These are phyloP conservation scores for Lasiosphaeria miniovina DNA, from an alignment of 495 filamentous ascomycete species.

Conservation along the genomic window DNA sequence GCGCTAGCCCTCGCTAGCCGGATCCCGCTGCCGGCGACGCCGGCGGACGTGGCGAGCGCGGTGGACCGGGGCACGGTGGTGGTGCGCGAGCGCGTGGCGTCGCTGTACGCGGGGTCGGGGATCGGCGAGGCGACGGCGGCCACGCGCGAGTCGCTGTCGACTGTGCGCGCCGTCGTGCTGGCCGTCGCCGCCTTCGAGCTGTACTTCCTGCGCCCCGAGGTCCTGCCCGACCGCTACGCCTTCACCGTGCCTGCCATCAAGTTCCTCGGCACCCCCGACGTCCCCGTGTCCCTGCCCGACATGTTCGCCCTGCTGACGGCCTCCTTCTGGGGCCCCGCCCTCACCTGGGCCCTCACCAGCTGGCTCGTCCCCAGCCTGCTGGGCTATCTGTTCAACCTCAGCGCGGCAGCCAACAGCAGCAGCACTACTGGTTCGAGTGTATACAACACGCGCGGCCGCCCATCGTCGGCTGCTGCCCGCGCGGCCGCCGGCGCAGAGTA, in stretches of 20 bases:
- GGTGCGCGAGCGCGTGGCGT: conserved; percentile 52
- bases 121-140: conserved; percentile 55
- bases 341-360: conserved; percentile 73
- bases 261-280: conserved; percentile 46
- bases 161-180: conserved; percentile 64
- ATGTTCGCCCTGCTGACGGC: conserved; percentile 73
- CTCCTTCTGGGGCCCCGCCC: conserved; percentile 78
- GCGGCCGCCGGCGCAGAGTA: conserved; percentile 31
- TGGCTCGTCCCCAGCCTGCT: conserved; percentile 63
- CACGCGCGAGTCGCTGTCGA: conserved; percentile 64
- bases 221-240: conserved; percentile 66
- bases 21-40: conserved; percentile 74
- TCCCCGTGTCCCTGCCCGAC: conserved; percentile 68
- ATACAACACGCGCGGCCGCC: conserved; percentile 24
- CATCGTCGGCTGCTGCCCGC: conserved; percentile 10
- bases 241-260: conserved; percentile 64
- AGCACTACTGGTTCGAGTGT: not conserved
- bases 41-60: conserved; percentile 75
- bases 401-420: conserved; percentile 31
- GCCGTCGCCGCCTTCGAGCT: conserved; percentile 62
- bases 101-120: conserved; percentile 48
- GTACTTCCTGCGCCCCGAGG: conserved; percentile 54
- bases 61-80: conserved; percentile 72
- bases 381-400: conserved; percentile 88
- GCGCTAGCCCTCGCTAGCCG: conserved; percentile 49